Base-by-base conservation (phyloP, 1,284 basidiomycete genomes). In the Pyrrhoderma noxium region DNA sequence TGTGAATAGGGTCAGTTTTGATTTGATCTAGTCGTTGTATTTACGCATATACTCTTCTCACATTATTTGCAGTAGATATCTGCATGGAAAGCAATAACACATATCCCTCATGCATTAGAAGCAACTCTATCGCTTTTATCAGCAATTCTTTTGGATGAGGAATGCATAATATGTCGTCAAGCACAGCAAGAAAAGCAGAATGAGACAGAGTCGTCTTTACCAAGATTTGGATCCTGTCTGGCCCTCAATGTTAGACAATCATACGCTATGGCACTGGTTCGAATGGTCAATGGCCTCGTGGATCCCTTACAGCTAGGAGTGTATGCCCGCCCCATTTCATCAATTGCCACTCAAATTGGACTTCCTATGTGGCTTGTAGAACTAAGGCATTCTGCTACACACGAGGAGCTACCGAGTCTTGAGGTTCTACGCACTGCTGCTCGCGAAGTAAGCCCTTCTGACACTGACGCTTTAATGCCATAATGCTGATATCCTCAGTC, bases 231-330 rank as follows among this genome's bases (percentile, higher is more conserved):
- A 9, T 47, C 53, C 4, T 56, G 62, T 44, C 57, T 60, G 25
- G 65, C 69, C 19, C 64, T 84, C 41, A 64, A 69, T 47, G 59
- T 84, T 58, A 69, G 85, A 42, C 79, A 91, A 65, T 72, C 73
- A 59, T 81, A 94, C 65, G 80, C 85, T 7, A 74, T 85, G 25
- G 83, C 89, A 0, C 74, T 95, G 62, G 86, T 94, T 56, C 75
- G 93, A 16, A 83, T 98, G 59, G 92, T 99, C 58, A 99, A 99
- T 61, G 89, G 90, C 1, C 75, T 96, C 41, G 95, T 97, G 3
- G 95, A 99, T 64, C 92, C 94, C 13, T 73, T 96, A 16, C 95
- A 99, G 63, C 79, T 83, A 2, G 91, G 93, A 27, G 73, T 74
- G 39, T 94, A 86, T 61, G 96, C 95, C 2, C 77, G 93, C 37